Evolutionary conservation across 2,329 filamentous ascomycete genomes (phyloP), one percentile per base, ranked within the genome.

Genomic region (Fusarium kyushuense): DNA sequence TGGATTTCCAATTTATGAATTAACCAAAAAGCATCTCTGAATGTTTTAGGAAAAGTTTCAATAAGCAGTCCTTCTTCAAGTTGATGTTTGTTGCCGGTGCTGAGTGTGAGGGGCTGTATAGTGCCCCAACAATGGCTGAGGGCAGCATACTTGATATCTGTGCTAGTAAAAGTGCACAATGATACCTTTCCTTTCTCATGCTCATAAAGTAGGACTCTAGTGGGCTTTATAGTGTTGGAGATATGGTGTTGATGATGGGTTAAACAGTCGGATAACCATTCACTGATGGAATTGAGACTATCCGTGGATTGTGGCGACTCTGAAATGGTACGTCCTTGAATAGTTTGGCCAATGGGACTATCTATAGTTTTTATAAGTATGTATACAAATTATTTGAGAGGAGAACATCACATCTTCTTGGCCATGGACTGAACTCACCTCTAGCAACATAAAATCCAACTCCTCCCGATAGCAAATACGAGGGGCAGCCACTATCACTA

Each of bases 141-240:
- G 11, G 25, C 55, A 6, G 27, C 49, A 5, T 54, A 58, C 0
- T 4, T 9, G 25, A 5, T 11, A 4, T 16, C 11, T 2, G 2
- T 1, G 1, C 32, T 19, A 6, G 23, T 1, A 0, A 13, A 27
- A 6, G 25, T 38, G 0, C 48, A 32, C 0, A 38, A 11, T 0
- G 2, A 11, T 2, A 33, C 5, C 3, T 2, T n/a, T 4, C 3
- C 14, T 12, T 0, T 16, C 5, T 11, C 2, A 5, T 27, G 5
- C 1, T 38, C 23, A 6, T 45, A 38, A 6, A 7, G 12, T 1
- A 54, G 17, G 1, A 36, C 11, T 1, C 54, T 40, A 14, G 54
- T 17, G 2, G 19, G 48, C 0, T 54, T 6, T 3, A n/a, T 2
- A 8, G 17, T 21, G 23, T 2, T 12, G 3, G 6, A 3, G 1